These are phyloP conservation scores for Solanum tacnaense DNA, from an alignment of 257 asterid genomes.

Conservation along the genomic window DNA sequence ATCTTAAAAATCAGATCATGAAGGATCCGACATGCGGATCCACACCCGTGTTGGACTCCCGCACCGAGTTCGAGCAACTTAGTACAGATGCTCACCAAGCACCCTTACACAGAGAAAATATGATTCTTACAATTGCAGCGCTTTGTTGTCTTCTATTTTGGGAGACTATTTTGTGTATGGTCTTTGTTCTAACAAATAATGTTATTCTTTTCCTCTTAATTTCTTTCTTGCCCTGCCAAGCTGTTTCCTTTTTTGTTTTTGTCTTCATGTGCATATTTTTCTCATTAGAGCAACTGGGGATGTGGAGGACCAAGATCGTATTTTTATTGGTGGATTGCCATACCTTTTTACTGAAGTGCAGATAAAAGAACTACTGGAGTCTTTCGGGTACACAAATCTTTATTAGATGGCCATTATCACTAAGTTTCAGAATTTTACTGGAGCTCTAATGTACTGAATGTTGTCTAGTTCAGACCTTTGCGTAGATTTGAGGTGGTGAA, in stretches of 20 bases:
- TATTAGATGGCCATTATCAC: not conserved
- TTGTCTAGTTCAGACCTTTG: conserved; percentile 86
- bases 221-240: not conserved
- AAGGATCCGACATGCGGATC: too few species aligned
- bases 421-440: not conserved
- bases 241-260: not conserved
- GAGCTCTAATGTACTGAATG: conserved; percentile 68
- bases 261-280: not conserved
- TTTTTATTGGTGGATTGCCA: conserved; percentile 94
- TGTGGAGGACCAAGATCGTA: conserved; percentile 90
- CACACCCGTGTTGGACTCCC: too few species aligned
- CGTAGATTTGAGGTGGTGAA: conserved; percentile 92
- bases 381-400: not conserved
- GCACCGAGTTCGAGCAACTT: too few species aligned
- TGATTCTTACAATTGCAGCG: not conserved
- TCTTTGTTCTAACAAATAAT: not conserved
- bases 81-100: not conserved
- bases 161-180: not conserved
- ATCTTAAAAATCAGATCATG: too few species aligned
- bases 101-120: not conserved
- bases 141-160: not conserved
- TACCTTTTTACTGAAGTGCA: conserved; percentile 69
- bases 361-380: not conserved
- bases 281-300: conserved; percentile 61
- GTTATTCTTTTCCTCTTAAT: not conserved